These are phyloP conservation scores for Eucalyptus sideroxylon DNA, from an alignment of 345 rosid species.

Conservation along the genomic window DNA sequence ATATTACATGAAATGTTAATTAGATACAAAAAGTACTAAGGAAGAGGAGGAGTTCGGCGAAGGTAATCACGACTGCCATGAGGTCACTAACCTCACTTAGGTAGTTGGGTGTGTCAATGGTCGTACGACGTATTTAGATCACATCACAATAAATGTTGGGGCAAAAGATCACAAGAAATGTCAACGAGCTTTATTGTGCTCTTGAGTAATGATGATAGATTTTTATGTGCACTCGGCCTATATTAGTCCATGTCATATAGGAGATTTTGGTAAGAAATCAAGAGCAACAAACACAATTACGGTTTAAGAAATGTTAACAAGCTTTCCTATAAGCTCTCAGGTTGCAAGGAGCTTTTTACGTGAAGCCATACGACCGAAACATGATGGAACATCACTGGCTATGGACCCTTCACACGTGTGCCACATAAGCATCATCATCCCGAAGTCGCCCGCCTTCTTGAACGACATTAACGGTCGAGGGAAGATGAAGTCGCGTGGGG, in stretches of 20 bases:
- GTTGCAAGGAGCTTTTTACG: too few species aligned
- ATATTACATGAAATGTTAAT: too few species aligned
- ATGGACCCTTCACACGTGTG: not conserved
- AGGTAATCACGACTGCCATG: not conserved
- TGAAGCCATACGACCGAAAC: not conserved
- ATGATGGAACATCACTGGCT: not conserved
- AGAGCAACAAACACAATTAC: not conserved
- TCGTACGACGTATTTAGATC: accelerated
- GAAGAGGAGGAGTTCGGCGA: too few species aligned
- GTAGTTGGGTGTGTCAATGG: not conserved
- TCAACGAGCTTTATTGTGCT: not conserved
- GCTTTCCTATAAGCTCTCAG: not conserved
- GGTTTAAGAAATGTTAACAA: not conserved
- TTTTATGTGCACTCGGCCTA: not conserved
- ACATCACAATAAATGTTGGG: not conserved
- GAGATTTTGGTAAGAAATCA: not conserved
- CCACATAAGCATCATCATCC: not conserved
- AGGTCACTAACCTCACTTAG: not conserved
- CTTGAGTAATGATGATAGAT: not conserved
- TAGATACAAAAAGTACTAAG: too few species aligned
- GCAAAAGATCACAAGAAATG: not conserved
- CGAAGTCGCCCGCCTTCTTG: not conserved
- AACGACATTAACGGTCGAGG: not conserved
- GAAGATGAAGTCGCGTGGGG: not conserved
- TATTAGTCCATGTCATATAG: not conserved